Evolutionary conservation across 805 yeast species (phyloP).

Genomic region (Starmera amethionina): DNA sequence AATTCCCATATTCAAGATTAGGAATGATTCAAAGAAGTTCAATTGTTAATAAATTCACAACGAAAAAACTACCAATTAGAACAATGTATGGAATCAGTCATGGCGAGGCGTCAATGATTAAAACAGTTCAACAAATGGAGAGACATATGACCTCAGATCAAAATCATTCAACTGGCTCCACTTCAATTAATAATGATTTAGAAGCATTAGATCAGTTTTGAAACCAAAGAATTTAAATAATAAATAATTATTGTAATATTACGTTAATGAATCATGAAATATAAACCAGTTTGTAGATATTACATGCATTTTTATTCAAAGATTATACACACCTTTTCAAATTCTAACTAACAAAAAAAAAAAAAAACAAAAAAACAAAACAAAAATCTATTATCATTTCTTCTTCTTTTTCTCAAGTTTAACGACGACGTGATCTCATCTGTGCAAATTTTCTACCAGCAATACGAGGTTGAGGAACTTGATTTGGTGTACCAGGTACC

Average conservation of each 20-base stretch:
- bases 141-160: slow-evolving; percentile 1
- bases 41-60: slow-evolving; percentile 48
- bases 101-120: slow-evolving; percentile 58
- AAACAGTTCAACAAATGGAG: slow-evolving; percentile 47
- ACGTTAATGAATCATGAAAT: too few species aligned
- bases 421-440: slow-evolving; percentile 18
- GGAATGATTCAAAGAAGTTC: slow-evolving; percentile 71
- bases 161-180: too few species aligned
- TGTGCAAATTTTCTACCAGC: slow-evolving; percentile 18
- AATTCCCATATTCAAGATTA: slow-evolving; percentile 60
- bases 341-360: too few species aligned
- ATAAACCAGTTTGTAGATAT: too few species aligned
- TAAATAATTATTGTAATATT: too few species aligned
- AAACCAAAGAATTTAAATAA: too few species aligned
- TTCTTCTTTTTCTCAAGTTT: background rate
- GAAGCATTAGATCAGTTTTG: too few species aligned
- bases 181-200: too few species aligned
- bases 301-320: too few species aligned
- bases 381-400: too few species aligned
- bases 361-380: too few species aligned
- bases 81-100: slow-evolving; percentile 47
- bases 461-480: slow-evolving; percentile 7
- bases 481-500: slow-evolving; percentile 6
- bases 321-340: too few species aligned
- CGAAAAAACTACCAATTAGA: slow-evolving; percentile 31